Evolutionary conservation across 1,284 basidiomycete species (phyloP).

Genomic region (Fomitopsis pinicola): DNA sequence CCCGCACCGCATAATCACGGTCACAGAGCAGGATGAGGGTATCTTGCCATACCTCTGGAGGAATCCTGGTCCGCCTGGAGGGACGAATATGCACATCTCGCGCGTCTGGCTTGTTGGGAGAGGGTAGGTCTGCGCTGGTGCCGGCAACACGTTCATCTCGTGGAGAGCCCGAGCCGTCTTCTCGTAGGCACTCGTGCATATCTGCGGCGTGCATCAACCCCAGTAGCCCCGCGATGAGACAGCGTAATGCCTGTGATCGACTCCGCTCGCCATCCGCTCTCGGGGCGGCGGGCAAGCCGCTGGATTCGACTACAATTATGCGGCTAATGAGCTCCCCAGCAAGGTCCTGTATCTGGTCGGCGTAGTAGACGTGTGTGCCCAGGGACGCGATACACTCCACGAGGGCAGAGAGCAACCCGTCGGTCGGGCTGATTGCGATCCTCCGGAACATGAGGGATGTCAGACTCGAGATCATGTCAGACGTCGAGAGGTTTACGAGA

Average conservation of each 20-base stretch:
- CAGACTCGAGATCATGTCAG: constrained; percentile 81
- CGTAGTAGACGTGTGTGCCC: constrained; percentile 90
- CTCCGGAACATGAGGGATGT: constrained; percentile 74
- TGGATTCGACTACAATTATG: constrained; percentile 67
- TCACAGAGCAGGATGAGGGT: constrained; percentile 83
- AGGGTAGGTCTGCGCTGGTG: constrained; percentile 16
- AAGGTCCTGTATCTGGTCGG: constrained; percentile 94
- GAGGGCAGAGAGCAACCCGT: constrained; percentile 65
- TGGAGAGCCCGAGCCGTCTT: constrained; percentile 15
- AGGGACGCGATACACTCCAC: constrained; percentile 83
- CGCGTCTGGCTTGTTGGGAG: constrained; percentile 7
- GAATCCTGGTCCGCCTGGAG: constrained; percentile 67
- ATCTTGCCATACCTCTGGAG: constrained; percentile 86
- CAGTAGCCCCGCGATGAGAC: constrained; percentile 65
- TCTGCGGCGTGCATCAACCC: constrained; percentile 72
- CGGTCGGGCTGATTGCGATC: constrained; percentile 59
- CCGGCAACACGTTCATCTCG: constrained; percentile 12
- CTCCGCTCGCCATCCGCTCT: constrained; percentile 41
- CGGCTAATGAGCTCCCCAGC: constrained; percentile 81
- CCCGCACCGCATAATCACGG: constrained; percentile 65
- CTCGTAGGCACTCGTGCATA: constrained; percentile 32
- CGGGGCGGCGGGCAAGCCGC: constrained; percentile 47
- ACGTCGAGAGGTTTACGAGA: constrained; percentile 87
- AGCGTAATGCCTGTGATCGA: constrained; percentile 69
- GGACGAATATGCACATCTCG: constrained; percentile 22